Base-by-base conservation (phyloP, 2,329 filamentous ascomycete genomes). In the Fonsecaea pugnacius region DNA sequence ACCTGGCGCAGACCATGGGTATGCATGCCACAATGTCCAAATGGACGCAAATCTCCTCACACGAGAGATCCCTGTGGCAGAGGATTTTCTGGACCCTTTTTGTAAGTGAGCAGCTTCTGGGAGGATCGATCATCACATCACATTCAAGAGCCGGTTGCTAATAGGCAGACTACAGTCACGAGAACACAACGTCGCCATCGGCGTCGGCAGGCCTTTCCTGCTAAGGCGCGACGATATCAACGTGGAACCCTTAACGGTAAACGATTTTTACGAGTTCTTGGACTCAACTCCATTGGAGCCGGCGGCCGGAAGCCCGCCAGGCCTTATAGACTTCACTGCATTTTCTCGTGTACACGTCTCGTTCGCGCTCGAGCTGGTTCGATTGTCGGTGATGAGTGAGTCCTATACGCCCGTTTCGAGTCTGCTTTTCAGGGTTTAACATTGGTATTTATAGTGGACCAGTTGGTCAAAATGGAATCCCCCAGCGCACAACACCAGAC, bases 41-140 rank as follows among this genome's bases (percentile, higher is more conserved):
- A 21, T 32, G 27, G 6, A n/a, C 16, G 21, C 33, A 55, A 21
- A 16, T 55, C 16, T 30, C 52, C 16, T 9, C 24, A 7, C 6
- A 55, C 16, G 52, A 55, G 52, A 32, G 52, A n/a, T 32, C 21
- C n/a, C 21, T 55, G 6, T 55, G 52, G 52, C 52, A 30, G n/a
- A 24, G 32, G 52, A n/a, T 55, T 12, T 38, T 55, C 21, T 55
- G 52, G 52, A 32, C 32, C n/a, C 16, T 55, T 16, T 55, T 55
- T 38, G 52, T 55, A 6, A 55, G 10, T 14, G 27, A 30, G 4
- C 4, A 30, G 27, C 27, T 30, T 6, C 27, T 30, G 27, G 27
- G 27, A 30, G 27, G 2, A 5, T 30, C 27, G 6, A 30, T 30
- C 27, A 30, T 4, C 27, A 30, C 27, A 4, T 30, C 27, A 30